phyloP scores from a whole-genome alignment of 257 asterid species.

The Fraxinus cuspidata region DNA sequence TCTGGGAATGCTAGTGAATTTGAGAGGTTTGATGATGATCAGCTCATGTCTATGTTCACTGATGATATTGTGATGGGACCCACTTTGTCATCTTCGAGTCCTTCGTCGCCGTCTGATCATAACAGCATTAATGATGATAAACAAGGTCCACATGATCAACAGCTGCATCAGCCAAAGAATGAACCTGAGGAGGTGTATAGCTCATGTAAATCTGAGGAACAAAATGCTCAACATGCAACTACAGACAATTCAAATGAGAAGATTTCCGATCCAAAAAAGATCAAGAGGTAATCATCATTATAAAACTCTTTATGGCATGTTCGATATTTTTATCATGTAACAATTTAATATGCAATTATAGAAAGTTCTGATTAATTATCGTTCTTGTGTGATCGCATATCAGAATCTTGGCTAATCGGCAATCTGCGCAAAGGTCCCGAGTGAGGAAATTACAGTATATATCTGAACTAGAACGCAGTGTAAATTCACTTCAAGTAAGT shows the following conservation, averaged over 20 bases:
- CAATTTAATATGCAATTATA: no score
- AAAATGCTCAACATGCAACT: slow-evolving; percentile 26
- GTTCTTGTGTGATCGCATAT: no score
- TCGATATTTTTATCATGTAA: neutral
- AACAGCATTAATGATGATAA: slow-evolving; percentile 62
- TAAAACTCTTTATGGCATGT: neutral
- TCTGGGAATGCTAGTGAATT: slow-evolving; percentile 35
- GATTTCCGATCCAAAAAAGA: slow-evolving; percentile 78
- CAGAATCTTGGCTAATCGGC: slow-evolving; percentile 93
- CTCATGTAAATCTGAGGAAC: slow-evolving; percentile 59
- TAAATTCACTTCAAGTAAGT: slow-evolving; percentile 74
- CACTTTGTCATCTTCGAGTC: slow-evolving; percentile 54
- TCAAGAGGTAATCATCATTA: slow-evolving; percentile 58
- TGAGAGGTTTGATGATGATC: slow-evolving; percentile 82
- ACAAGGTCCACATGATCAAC: slow-evolving; percentile 28
- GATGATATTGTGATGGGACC: slow-evolving; percentile 48
- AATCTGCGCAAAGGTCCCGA: slow-evolving; percentile 93
- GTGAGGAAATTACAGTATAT: slow-evolving; percentile 91
- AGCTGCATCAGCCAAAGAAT: slow-evolving; percentile 47
- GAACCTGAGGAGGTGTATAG: slow-evolving; percentile 75
- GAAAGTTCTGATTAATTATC: no score
- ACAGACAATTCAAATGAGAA: slow-evolving; percentile 49
- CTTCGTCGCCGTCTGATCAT: slow-evolving; percentile 79
- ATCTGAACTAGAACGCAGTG: slow-evolving; percentile 90
- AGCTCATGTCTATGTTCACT: slow-evolving; percentile 78